A percentile compares a stretch with the other conserved stretches of the same genome.
Evolutionary conservation across 2,329 filamentous ascomycete species (phyloP).

Genomic region (Botrytis porri): DNA sequence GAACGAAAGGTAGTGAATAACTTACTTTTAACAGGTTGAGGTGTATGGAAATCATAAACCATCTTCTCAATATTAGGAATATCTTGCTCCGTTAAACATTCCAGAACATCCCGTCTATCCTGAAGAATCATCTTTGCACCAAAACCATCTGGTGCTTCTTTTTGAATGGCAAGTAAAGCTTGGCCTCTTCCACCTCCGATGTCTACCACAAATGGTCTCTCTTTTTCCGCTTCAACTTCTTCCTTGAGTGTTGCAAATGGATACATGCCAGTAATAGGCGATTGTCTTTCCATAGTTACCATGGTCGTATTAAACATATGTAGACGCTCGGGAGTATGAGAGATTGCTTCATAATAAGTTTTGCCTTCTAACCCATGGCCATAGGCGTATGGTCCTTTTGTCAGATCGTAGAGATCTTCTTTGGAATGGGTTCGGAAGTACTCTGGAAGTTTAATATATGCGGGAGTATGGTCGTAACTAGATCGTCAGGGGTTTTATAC

Average conservation of each 20-base stretch:
- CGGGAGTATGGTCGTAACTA: neutral
- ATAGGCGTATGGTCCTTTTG: neutral
- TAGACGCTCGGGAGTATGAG: neutral
- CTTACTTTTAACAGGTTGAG: slow-evolving; percentile 34
- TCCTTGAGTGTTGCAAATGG: neutral
- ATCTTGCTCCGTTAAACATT: slow-evolving; percentile 26
- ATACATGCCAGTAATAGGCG: slow-evolving; percentile 26
- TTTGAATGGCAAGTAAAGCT: slow-evolving; percentile 31
- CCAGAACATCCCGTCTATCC: slow-evolving; percentile 33
- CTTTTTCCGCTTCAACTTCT: neutral
- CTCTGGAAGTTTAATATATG: neutral
- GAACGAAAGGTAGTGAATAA: neutral
- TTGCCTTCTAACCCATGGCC: slow-evolving; percentile 22
- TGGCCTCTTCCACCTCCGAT: slow-evolving; percentile 30
- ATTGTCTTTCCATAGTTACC: neutral
- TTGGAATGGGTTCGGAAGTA: neutral
- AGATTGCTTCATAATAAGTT: slow-evolving; percentile 29
- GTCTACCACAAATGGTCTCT: slow-evolving; percentile 33
- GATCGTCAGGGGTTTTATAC: neutral
- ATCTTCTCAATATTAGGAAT: slow-evolving; percentile 34
- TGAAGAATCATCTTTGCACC: slow-evolving; percentile 34
- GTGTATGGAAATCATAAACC: slow-evolving; percentile 34
- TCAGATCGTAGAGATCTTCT: neutral
- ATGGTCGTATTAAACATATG: neutral
- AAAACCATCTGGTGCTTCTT: slow-evolving; percentile 26